Conservation (phyloP, 352 stramenopile species). For the Globisporangium emineosum region DNA sequence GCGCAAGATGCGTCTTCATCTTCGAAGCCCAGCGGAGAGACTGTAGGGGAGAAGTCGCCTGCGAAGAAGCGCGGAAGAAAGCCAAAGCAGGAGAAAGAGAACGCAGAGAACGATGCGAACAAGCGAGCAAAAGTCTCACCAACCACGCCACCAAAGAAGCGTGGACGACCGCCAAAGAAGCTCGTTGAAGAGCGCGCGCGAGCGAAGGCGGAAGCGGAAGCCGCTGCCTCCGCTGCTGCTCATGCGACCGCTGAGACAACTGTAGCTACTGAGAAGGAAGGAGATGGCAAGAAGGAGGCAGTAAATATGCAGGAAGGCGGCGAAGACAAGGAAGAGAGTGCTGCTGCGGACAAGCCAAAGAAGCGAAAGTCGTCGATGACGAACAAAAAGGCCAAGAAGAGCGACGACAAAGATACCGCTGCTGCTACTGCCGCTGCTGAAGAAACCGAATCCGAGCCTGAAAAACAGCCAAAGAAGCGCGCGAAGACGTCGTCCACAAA, state of each 20-base stretch:
- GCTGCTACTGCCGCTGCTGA: constrained; percentile 15
- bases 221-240: background rate
- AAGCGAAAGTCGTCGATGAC: constrained; percentile 12
- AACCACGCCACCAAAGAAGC: constrained; percentile 11
- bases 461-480: constrained; percentile 46
- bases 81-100: constrained; percentile 14
- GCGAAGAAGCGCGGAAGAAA: constrained; percentile 33
- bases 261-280: background rate
- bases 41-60: constrained; percentile 7
- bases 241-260: background rate
- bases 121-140: constrained; percentile 9
- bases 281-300: background rate
- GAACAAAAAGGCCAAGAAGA: constrained; percentile 19
- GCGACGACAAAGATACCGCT: background rate
- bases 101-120: constrained; percentile 10
- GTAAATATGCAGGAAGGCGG: background rate
- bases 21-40: constrained; percentile 1
- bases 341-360: constrained; percentile 9
- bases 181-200: constrained; percentile 5
- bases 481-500: constrained; percentile 22
- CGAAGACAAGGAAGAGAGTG: background rate
- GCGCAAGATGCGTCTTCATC: background rate
- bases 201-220: background rate
- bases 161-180: constrained; percentile 5
- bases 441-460: constrained; percentile 48